These are phyloP conservation scores for Fusarium stilboides DNA, from an alignment of 2,329 filamentous ascomycete genomes.

Conservation along the genomic window DNA sequence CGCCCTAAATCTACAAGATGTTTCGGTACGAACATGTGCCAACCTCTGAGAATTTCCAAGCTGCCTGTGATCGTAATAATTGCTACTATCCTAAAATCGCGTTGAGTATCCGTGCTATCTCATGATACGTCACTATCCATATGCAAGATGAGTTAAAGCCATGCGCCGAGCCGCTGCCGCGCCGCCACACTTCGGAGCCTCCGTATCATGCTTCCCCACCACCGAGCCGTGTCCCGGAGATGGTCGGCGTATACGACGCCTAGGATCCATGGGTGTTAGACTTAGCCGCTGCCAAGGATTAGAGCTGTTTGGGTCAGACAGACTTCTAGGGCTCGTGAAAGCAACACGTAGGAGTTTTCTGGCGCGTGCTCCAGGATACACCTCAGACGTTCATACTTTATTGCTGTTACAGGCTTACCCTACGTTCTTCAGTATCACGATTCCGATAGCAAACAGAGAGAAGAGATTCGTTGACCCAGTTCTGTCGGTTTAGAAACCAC, in stretches of 20 bases:
- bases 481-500: not conserved
- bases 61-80: not conserved
- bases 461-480: not conserved
- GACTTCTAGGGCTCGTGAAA: not conserved
- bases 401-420: conserved; percentile 2
- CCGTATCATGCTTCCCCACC: conserved; percentile 30
- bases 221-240: conserved; percentile 34
- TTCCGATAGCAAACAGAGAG: not conserved
- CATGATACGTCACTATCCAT: not conserved
- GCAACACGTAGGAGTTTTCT: conserved; percentile 26
- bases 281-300: conserved; percentile 27
- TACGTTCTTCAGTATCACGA: not conserved
- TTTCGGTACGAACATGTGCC: no score
- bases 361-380: not conserved
- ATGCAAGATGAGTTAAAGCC: no score
- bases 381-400: not conserved
- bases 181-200: conserved; percentile 34
- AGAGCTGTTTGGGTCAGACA: not conserved
- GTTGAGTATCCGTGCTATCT: no score
- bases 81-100: not conserved
- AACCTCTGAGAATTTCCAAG: not conserved
- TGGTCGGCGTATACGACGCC: not conserved
- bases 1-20: not conserved
- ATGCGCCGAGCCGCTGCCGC: conserved; percentile 31
- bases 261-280: not conserved